Conservation (phyloP, 2,329 filamentous ascomycete species). For the Colletotrichum aenigma region DNA sequence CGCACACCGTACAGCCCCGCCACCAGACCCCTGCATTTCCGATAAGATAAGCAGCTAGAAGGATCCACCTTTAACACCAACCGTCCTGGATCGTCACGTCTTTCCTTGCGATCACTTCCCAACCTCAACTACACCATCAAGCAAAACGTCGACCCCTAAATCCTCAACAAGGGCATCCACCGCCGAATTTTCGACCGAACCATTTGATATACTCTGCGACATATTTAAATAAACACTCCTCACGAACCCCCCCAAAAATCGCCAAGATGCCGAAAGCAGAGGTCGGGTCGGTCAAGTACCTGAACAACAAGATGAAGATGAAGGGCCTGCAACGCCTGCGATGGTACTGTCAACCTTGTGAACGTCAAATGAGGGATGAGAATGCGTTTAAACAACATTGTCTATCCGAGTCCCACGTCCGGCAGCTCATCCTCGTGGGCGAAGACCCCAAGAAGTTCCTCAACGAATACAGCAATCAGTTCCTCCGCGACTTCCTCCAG, state of each 20-base stretch:
- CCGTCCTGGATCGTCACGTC: not conserved
- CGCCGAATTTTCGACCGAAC: not conserved
- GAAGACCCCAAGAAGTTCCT: conserved; percentile 87
- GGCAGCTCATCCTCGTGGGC: conserved; percentile 87
- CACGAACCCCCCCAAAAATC: not conserved
- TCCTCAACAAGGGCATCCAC: not conserved
- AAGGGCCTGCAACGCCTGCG: conserved; percentile 79
- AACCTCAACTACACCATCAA: not conserved
- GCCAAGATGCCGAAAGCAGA: conserved; percentile 88
- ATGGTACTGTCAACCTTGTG: conserved; percentile 90
- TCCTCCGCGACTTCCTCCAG: conserved; percentile 78
- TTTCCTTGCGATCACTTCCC: not conserved
- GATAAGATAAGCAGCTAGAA: conserved; percentile 15
- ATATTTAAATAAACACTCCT: not conserved
- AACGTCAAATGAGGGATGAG: conserved; percentile 67
- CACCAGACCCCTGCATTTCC: not conserved
- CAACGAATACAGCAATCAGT: conserved; percentile 80
- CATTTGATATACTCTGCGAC: not conserved
- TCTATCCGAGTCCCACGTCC: conserved; percentile 85
- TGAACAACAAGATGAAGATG: conserved; percentile 89
- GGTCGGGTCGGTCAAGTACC: conserved; percentile 86
- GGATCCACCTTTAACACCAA: not conserved
- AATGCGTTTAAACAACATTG: conserved; percentile 59
- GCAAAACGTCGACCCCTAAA: not conserved
- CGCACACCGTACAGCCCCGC: conserved; percentile 10